phyloP scores from a whole-genome alignment of 768 basidiomycete genomes.

The Boletus fagicola region DNA sequence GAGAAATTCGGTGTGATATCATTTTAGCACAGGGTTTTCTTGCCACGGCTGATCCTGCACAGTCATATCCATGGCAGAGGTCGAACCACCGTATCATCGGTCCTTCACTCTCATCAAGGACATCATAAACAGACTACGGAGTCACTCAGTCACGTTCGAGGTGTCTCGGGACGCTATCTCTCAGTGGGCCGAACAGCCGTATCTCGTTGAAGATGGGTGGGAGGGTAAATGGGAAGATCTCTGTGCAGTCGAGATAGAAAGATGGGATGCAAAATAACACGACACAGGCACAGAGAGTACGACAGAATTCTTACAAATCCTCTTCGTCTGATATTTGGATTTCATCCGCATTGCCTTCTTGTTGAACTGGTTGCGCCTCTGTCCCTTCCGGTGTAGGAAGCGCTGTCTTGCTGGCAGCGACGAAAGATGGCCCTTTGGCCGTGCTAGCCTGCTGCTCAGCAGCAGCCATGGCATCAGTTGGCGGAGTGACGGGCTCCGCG shows the following conservation, averaged over 20 bases:
- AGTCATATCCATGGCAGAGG: slow-evolving; percentile 56
- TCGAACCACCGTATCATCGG: slow-evolving; percentile 66
- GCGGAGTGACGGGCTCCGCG: slow-evolving; percentile 42
- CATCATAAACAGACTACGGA: slow-evolving; percentile 56
- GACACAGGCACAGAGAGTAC: slow-evolving; percentile 17
- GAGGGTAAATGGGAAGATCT: slow-evolving; percentile 73
- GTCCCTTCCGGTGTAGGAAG: slow-evolving; percentile 39
- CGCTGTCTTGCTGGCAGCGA: slow-evolving; percentile 66
- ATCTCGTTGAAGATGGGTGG: slow-evolving; percentile 69
- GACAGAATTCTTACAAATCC: slow-evolving; percentile 44
- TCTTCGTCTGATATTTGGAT: slow-evolving; percentile 89
- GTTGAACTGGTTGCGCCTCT: slow-evolving; percentile 30
- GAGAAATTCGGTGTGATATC: slow-evolving; percentile 65
- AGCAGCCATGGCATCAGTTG: slow-evolving; percentile 83
- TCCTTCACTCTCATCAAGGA: slow-evolving; percentile 57
- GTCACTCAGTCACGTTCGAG: slow-evolving; percentile 69
- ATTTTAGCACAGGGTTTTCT: not conserved
- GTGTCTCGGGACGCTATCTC: slow-evolving; percentile 59
- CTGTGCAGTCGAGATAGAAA: slow-evolving; percentile 72
- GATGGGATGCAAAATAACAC: slow-evolving; percentile 49
- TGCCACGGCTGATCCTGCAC: slow-evolving; percentile 1
- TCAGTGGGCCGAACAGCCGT: slow-evolving; percentile 68
- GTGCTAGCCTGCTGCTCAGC: slow-evolving; percentile 65
- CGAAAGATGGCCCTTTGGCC: slow-evolving; percentile 67
- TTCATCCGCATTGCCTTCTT: slow-evolving; percentile 66